Base-by-base conservation (phyloP, 192 early-diverging fungal genomes). In the Gaertneriomyces semiglobifer region DNA sequence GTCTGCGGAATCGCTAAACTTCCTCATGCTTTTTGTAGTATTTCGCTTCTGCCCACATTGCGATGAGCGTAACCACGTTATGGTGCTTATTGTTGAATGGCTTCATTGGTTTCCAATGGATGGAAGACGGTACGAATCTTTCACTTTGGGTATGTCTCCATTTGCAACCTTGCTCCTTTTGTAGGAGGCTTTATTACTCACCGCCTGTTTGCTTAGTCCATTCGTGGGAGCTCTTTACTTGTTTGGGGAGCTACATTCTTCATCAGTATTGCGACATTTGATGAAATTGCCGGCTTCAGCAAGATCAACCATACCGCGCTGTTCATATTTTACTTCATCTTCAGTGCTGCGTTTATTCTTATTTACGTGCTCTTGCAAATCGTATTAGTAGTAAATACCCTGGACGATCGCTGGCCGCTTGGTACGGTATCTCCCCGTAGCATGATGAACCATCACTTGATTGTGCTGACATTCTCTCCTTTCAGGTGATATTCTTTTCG, bases 401-500 rank as follows among this genome's bases (percentile, higher is more conserved):
- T 96, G 61, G 93, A 98, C 69, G 94, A 97, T 77, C 88, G 91
- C 68, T 98, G 94, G 94, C 93, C 96, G 10, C 79, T 98, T 47
- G 92, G 93, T 79, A 71, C 44, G 58, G 55, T 19, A 43, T 33
- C 25, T 33, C 10, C 41, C 38, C 38, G 3, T 10, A 44, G 55
- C 8, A 38, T 62, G 12, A 2, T 18, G 2, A n/a, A 12, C 1
- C 12, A 50, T 18, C 2, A 50, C 48, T 12, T 0, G 48, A 50
- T n/a, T n/a, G 12, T 50, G 48, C 12, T n/a, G 16, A 50, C 48
- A n/a, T n/a, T 50, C 48, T 38, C 38, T 41, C 33, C 3, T 8
- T 7, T 14, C 50, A 79, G 78, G 76, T 18, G 94, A 96, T 78
- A 91, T 98, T 61, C 72, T 91, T 58, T 93, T 98, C 77, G 90